Evolutionary conservation across 495 filamentous ascomycete species (phyloP).

Genomic region (Jackrogersella minutella): DNA sequence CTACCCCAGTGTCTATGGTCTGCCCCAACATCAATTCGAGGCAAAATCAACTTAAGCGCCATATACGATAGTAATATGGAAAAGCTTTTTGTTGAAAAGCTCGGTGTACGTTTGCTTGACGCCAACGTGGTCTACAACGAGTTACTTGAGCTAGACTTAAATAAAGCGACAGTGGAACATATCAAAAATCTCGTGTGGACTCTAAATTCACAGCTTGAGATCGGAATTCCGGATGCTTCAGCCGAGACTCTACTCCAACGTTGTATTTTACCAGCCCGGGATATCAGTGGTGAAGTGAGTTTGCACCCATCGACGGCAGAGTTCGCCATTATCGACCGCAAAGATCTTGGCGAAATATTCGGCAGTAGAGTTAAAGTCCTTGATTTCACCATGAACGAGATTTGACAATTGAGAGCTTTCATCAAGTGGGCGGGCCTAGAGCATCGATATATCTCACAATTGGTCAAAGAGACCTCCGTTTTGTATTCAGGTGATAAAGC

Average conservation of each 20-base stretch:
- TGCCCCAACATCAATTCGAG: conserved; percentile 46
- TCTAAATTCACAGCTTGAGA: conserved; percentile 46
- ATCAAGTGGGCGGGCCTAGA: conserved; percentile 46
- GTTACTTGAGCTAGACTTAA: conserved; percentile 33
- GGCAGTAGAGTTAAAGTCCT: conserved; percentile 42
- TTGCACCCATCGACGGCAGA: conserved; percentile 17
- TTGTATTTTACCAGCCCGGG: conserved; percentile 44
- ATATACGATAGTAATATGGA: conserved; percentile 45
- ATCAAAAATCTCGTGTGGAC: conserved; percentile 49
- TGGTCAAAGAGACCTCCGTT: conserved; percentile 48
- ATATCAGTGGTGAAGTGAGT: conserved; percentile 23
- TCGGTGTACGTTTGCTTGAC: conserved; percentile 46
- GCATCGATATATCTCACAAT: conserved; percentile 47
- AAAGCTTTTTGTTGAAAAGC: conserved; percentile 47
- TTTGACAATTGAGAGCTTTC: conserved; percentile 46
- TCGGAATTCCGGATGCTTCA: background rate
- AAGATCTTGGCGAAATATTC: conserved; percentile 43
- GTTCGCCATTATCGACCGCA: conserved; percentile 52
- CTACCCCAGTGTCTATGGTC: conserved; percentile 53
- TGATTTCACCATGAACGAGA: conserved; percentile 50
- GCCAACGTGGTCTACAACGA: conserved; percentile 48
- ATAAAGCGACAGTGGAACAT: conserved; percentile 31
- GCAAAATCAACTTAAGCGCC: conserved; percentile 45
- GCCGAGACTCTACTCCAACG: conserved; percentile 17
- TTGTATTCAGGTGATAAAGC: conserved; percentile 25